Base-by-base conservation (phyloP, 2,329 filamentous ascomycete genomes). In the Claviceps quebecensis region DNA sequence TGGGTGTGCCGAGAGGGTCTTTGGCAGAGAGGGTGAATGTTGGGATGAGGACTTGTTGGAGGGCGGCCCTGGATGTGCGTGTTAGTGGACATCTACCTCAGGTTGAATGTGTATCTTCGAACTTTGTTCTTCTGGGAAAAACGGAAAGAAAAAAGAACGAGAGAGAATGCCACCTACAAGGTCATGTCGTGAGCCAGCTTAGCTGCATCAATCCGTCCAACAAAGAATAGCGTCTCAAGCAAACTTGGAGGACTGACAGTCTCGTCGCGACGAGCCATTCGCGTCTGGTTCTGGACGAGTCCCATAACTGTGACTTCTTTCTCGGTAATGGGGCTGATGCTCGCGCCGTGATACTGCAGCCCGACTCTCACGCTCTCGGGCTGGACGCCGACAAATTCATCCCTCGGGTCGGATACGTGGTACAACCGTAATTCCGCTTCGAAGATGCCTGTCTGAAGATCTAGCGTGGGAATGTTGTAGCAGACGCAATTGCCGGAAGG, bases 401-500 rank as follows among this genome's bases (percentile, higher is more conserved):
- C 79, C 4, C 68, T 73, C 0, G 85, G 74, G 0, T 75, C 66
- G 5, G 80, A 81, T 46, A 90, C 68, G 64, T 83, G 81, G 68
- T 81, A 93, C 54, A 93, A 70, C 50, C 86, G 76, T 48, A 93
- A 66, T 63, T 93, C 87, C 34, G 86, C 86, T 65, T 86, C 78
- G 63, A 93, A 93, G 16, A 80, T 70, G 34, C 86, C 86, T 0
- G 77, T 81, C 4, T 66, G 66, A 58, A 77, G 79, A 67, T 91
- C 77, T 52, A 88, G 74, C 40, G 78, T 79, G 0, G 83, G 81
- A 23, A 94, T 67, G 63, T 93, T 94, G 70, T 91, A 93, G 75
- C 87, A 94, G 47, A 87, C 78, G 53, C 83, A 84, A 47, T 87
- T 78, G 48, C 87, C 87, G 9, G 85, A 84, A 5, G 85, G 84